Base-by-base conservation (phyloP, 2,329 filamentous ascomycete genomes). In the Colletotrichum aenigma region DNA sequence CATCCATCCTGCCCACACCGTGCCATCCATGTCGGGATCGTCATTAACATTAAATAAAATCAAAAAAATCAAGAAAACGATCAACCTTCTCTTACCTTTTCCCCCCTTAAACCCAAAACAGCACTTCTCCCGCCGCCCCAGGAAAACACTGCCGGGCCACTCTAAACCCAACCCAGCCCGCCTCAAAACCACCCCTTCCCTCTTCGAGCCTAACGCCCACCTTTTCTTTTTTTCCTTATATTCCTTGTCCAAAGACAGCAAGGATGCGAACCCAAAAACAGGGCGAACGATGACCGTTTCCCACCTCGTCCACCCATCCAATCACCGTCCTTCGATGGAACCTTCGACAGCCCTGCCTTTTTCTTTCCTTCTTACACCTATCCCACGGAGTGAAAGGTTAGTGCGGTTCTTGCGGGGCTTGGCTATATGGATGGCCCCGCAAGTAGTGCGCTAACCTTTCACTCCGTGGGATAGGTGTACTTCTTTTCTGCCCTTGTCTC, bases 281-380 rank as follows among this genome's bases (percentile, higher is more conserved):
- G 66, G 74, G 74, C 74, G 74, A 76, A 76, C 74, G 70, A 68
- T 68, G 70, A 69, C 64, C 74, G 70, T 68, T 68, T 74, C 56
- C 56, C 70, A 60, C 65, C 10, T 43, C 16, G 24, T 16, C 13
- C 71, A 24, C 28, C 28, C 55, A 52, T 52, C 74, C 74, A 76
- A 76, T 71, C 66, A 75, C 52, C 21, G 30, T 52, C 21, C 36
- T 66, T 66, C 36, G 70, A 60, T 58, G 30, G 62, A 55, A 71
- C 32, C 62, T 60, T 56, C 70, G 73, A 73, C 73, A 76, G 73
- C 73, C 73, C 73, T 73, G 73, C 64, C 34, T 73, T 72, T 75
- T 38, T 36, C 28, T 24, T 16, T 10, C 28, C 32, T 9, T 38
- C 15, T 28, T 48, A n/a, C n/a, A n/a, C n/a, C n/a, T n/a, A n/a